Evolutionary conservation across 2,329 filamentous ascomycete genomes (phyloP).

Genomic region (Teratosphaeria pseudoeucalypti): DNA sequence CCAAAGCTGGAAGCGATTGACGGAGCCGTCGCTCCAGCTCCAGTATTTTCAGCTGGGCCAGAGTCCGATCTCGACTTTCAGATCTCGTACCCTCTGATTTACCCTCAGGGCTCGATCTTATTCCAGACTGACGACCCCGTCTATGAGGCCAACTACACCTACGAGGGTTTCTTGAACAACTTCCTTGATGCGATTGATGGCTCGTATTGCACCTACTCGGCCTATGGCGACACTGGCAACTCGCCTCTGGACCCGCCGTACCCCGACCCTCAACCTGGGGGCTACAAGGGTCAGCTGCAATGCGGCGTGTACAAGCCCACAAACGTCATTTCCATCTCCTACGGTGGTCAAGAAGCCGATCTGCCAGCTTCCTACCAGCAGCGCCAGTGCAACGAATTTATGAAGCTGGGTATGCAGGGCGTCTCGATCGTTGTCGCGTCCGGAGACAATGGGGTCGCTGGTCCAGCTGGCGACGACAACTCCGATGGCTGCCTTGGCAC

Average conservation of each 20-base stretch:
- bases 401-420: constrained; percentile 39
- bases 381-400: constrained; percentile 30
- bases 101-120: constrained; percentile 36
- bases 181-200: constrained; percentile 38
- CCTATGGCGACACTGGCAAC: constrained; percentile 41
- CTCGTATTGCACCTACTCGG: constrained; percentile 42
- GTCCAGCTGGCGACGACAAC: constrained; percentile 20
- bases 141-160: constrained; percentile 31
- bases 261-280: constrained; percentile 37
- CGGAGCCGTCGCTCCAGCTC: constrained; percentile 27
- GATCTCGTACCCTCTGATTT: constrained; percentile 39
- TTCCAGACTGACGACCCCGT: constrained; percentile 39
- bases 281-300: constrained; percentile 38
- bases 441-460: constrained; percentile 35
- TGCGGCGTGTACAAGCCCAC: constrained; percentile 42
- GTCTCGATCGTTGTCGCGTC: constrained; percentile 37
- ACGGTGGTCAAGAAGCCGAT: constrained; percentile 43
- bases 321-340: constrained; percentile 48
- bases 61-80: constrained; percentile 37
- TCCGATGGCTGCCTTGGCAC: constrained; percentile 27
- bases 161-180: constrained; percentile 29
- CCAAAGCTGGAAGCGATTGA: constrained; percentile 32
- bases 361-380: constrained; percentile 44
- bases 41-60: neutral
- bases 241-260: constrained; percentile 40